These are phyloP conservation scores for Styphnolobium japonicum DNA, from an alignment of 306 rosid genomes.

Conservation along the genomic window DNA sequence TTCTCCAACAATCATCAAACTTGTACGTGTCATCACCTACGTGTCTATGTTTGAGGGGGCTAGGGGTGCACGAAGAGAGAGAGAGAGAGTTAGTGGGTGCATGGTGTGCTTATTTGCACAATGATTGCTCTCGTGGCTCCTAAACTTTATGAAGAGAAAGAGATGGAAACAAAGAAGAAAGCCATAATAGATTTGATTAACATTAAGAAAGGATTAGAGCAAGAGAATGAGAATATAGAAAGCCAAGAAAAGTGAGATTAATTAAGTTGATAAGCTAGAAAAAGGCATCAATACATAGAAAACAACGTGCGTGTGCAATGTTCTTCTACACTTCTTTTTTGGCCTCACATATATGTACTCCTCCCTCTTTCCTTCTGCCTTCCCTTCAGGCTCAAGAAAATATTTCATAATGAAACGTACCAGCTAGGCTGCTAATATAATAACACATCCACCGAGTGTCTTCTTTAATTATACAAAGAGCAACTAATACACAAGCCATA, in stretches of 20 bases:
- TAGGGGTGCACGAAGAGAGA: background rate
- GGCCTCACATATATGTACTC: conserved; percentile 26
- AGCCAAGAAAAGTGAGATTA: conserved; percentile 37
- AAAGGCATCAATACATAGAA: conserved; percentile 24
- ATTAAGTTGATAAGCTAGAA: conserved; percentile 34
- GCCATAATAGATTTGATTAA: conserved; percentile 39
- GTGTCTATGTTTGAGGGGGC: conserved; percentile 19
- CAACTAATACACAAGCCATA: conserved; percentile 24
- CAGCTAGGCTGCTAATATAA: conserved; percentile 36
- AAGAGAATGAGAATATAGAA: conserved; percentile 33
- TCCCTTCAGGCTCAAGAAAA: conserved; percentile 69
- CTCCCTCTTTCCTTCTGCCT: conserved; percentile 24
- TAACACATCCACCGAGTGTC: conserved; percentile 33
- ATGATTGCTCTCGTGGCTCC: conserved; percentile 91
- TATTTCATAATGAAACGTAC: conserved; percentile 35
- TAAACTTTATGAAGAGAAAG: conserved; percentile 49
- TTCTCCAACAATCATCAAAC: conserved; percentile 33
- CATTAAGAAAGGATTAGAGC: conserved; percentile 32
- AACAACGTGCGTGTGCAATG: conserved; percentile 37
- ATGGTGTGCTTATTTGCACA: conserved; percentile 62
- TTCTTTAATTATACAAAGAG: conserved; percentile 33
- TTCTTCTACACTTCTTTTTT: conserved; percentile 23
- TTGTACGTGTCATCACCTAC: conserved; percentile 2
- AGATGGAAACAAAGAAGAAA: conserved; percentile 36
- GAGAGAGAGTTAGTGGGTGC: conserved; percentile 46